Conservation (phyloP, 2,329 filamentous ascomycete genomes). For the Aureobasidium melanogenum region DNA sequence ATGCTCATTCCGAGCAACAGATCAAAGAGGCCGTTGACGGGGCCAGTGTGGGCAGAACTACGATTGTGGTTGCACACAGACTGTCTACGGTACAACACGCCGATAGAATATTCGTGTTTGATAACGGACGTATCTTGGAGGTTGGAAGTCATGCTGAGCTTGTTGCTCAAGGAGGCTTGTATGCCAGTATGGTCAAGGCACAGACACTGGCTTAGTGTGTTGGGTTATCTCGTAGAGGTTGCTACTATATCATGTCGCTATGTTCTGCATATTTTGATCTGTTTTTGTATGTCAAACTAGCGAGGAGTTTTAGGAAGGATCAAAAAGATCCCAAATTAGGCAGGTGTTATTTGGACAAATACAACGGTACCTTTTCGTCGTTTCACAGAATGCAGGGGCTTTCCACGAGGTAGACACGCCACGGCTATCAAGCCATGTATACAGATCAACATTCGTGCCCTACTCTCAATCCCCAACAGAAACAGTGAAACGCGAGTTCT, state of each 20-base stretch:
- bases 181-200: slow-evolving; percentile 30
- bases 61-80: slow-evolving; percentile 69
- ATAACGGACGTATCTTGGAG: slow-evolving; percentile 54
- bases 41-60: slow-evolving; percentile 43
- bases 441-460: background rate
- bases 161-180: slow-evolving; percentile 37
- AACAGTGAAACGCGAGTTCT: background rate
- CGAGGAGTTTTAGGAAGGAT: slow-evolving; percentile 2
- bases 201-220: slow-evolving; percentile 22
- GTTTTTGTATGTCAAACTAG: background rate
- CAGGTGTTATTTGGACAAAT: background rate
- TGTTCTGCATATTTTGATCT: background rate
- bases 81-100: slow-evolving; percentile 71
- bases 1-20: slow-evolving; percentile 36
- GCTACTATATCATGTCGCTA: background rate
- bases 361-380: background rate
- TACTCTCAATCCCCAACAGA: background rate
- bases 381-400: background rate
- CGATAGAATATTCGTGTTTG: slow-evolving; percentile 71
- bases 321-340: background rate
- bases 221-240: background rate
- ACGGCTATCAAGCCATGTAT: background rate
- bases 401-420: background rate
- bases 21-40: slow-evolving; percentile 34
- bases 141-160: slow-evolving; percentile 54